phyloP scores from a whole-genome alignment of 1,284 basidiomycete species.

The Boletus sp. region DNA sequence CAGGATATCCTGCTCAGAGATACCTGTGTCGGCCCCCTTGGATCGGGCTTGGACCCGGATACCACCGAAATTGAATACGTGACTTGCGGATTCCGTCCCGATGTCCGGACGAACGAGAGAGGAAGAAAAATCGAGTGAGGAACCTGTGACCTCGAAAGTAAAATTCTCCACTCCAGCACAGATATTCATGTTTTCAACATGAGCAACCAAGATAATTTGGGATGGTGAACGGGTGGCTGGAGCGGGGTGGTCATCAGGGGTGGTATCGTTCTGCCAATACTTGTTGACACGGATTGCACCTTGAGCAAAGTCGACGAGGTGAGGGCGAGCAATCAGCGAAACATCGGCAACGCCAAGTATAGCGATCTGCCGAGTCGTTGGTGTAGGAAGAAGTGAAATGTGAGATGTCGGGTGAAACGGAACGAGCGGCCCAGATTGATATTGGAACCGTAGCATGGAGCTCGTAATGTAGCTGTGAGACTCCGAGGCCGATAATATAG shows the following conservation, averaged over 20 bases:
- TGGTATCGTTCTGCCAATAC: slow-evolving; percentile 12
- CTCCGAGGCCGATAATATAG: slow-evolving; percentile 21
- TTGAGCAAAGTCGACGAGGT: slow-evolving; percentile 60
- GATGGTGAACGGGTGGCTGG: slow-evolving; percentile 7
- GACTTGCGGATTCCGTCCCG: slow-evolving; percentile 42
- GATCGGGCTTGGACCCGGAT: slow-evolving; percentile 58
- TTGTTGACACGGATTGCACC: slow-evolving; percentile 48
- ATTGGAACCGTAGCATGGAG: slow-evolving; percentile 29
- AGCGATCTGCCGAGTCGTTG: slow-evolving; percentile 36
- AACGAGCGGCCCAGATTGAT: slow-evolving; percentile 15
- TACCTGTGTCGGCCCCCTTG: slow-evolving; percentile 33
- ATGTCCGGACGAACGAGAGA: slow-evolving; percentile 35
- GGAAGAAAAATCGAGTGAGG: slow-evolving; percentile 39
- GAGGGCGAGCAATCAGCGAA: slow-evolving; percentile 52
- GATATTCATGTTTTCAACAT: slow-evolving; percentile 42
- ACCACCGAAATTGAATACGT: slow-evolving; percentile 45
- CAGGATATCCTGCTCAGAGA: slow-evolving; percentile 50
- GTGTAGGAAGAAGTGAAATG: slow-evolving; percentile 16
- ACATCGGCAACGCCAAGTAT: slow-evolving; percentile 43
- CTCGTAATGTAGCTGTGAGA: slow-evolving; percentile 27
- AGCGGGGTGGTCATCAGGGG: slow-evolving; percentile 1
- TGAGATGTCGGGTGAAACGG: slow-evolving; percentile 18
- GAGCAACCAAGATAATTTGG: slow-evolving; percentile 32
- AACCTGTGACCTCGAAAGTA: slow-evolving; percentile 43
- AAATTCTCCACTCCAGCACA: slow-evolving; percentile 54